These are phyloP conservation scores for Suillus luteus DNA, from an alignment of 768 basidiomycete species.

Conservation along the genomic window DNA sequence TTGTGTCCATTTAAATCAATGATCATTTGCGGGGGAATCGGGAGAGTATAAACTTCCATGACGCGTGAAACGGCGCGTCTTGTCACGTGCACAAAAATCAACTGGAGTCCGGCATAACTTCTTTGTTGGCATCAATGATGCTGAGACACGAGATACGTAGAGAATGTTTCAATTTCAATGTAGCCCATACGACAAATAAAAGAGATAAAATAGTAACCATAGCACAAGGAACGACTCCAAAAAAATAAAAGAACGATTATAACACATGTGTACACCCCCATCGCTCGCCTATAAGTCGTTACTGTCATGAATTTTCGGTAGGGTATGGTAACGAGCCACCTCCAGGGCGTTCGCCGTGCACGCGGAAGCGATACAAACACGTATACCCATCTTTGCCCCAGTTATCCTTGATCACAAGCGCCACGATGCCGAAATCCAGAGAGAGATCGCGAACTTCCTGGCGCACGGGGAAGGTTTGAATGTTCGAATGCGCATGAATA, in stretches of 20 bases:
- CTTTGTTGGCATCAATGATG: not conserved
- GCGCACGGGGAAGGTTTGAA: constrained; percentile 82
- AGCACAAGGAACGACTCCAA: constrained; percentile 26
- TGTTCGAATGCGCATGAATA: constrained; percentile 48
- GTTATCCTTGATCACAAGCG: constrained; percentile 78
- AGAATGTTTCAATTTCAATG: not conserved
- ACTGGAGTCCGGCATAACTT: not conserved
- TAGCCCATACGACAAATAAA: constrained; percentile 6
- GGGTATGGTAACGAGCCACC: constrained; percentile 41
- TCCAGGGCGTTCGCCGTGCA: constrained; percentile 64
- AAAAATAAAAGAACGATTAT: constrained; percentile 11
- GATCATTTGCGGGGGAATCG: not conserved
- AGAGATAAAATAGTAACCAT: constrained; percentile 19
- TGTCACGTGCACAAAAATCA: not conserved
- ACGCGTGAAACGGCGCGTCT: not conserved
- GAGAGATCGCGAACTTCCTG: constrained; percentile 66
- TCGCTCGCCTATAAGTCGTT: not conserved
- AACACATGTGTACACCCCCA: constrained; percentile 17
- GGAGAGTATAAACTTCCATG: not conserved
- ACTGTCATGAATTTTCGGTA: constrained; percentile 23
- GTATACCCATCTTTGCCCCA: constrained; percentile 86
- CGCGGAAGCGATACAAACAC: constrained; percentile 85
- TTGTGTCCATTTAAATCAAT: not conserved
- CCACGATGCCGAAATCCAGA: constrained; percentile 84
- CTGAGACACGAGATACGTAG: not conserved